These are phyloP conservation scores for Euphorbia lathyris DNA, from an alignment of 345 rosid genomes.

Conservation along the genomic window DNA sequence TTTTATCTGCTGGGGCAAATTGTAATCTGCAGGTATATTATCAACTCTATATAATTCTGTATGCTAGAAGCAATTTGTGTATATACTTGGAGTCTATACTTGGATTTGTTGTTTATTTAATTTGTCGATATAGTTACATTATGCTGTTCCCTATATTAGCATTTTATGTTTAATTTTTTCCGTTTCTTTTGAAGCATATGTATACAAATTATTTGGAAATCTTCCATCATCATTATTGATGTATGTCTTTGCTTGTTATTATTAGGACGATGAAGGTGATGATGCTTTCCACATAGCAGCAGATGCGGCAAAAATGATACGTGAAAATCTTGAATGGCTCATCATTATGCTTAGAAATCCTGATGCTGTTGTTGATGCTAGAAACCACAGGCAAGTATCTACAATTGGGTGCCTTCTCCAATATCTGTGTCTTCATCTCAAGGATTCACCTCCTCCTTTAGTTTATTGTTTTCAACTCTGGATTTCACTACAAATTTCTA, in stretches of 20 bases:
- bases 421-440: constrained; percentile 2
- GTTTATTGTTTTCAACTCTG: background rate
- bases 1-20: constrained; percentile 79
- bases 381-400: constrained; percentile 81
- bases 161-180: background rate
- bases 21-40: constrained; percentile 79
- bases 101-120: background rate
- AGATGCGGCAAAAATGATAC: constrained; percentile 90
- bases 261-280: constrained; percentile 94
- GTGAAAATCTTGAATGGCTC: constrained; percentile 97
- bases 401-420: background rate
- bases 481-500: background rate
- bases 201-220: constrained; percentile 3
- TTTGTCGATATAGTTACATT: background rate
- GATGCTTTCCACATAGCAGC: constrained; percentile 99
- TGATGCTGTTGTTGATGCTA: constrained; percentile 74
- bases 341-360: constrained; percentile 79
- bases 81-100: background rate
- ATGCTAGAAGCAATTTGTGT: constrained; percentile 2
- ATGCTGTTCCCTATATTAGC: background rate
- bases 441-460: constrained; percentile 7
- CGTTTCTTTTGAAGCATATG: background rate
- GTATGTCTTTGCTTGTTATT: constrained; percentile 12
- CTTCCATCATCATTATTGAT: background rate
- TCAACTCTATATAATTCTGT: background rate